Evolutionary conservation across 2,329 filamentous ascomycete genomes (phyloP).

Genomic region (Alternaria brassicicola): DNA sequence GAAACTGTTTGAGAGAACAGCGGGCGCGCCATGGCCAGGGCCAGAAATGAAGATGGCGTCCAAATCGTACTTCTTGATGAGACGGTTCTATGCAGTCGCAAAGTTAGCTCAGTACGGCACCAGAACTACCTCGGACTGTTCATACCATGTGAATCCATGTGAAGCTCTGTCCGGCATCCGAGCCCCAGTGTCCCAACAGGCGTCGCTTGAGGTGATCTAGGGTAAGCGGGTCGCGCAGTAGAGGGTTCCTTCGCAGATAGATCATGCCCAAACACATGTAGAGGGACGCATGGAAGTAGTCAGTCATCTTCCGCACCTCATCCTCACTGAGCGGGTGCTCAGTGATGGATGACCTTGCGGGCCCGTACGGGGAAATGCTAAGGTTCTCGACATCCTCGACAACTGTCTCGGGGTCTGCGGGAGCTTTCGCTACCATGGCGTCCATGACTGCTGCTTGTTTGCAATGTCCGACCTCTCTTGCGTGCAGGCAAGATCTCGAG

Average conservation of each 20-base stretch:
- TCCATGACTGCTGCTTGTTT: constrained; percentile 25
- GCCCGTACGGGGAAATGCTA: constrained; percentile 65
- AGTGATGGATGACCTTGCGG: constrained; percentile 68
- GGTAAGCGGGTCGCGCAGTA: constrained; percentile 72
- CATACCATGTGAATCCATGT: constrained; percentile 76
- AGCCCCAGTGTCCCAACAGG: constrained; percentile 79
- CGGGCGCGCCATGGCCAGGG: constrained; percentile 78
- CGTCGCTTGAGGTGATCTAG: constrained; percentile 75
- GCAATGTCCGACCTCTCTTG: constrained; percentile 7
- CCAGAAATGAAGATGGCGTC: constrained; percentile 76
- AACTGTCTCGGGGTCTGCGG: constrained; percentile 33
- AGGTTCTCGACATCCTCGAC: constrained; percentile 38
- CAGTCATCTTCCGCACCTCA: constrained; percentile 71
- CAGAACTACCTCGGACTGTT: background rate
- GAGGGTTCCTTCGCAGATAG: constrained; percentile 74
- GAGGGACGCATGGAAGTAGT: constrained; percentile 75
- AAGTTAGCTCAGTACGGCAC: background rate
- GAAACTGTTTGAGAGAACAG: constrained; percentile 76
- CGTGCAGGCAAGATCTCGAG: constrained; percentile 4
- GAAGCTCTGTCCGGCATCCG: constrained; percentile 80
- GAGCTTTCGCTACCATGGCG: constrained; percentile 29
- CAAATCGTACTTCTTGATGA: constrained; percentile 80
- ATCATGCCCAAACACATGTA: constrained; percentile 83
- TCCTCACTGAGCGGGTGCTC: constrained; percentile 66
- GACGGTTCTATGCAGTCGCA: constrained; percentile 59